Conservation (phyloP, 2,329 filamentous ascomycete genomes). For the Sclerotinia nivalis region DNA sequence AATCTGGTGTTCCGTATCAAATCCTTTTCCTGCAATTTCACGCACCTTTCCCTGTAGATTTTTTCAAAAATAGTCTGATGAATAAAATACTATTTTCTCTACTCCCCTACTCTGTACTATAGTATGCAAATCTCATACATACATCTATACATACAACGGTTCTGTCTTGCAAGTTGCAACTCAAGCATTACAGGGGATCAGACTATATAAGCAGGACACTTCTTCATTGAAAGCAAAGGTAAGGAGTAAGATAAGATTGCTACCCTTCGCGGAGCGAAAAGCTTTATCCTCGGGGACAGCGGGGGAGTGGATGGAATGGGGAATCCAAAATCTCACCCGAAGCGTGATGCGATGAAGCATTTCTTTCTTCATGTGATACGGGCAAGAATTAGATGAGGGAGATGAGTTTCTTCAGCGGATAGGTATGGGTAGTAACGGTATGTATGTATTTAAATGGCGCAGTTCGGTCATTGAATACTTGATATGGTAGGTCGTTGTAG, state of each 20-base stretch:
- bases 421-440: not conserved
- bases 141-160: not conserved
- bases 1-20: not conserved
- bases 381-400: not conserved
- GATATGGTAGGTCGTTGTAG: not conserved
- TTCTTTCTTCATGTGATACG: slow-evolving; percentile 1
- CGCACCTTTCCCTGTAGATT: not conserved
- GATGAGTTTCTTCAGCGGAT: not conserved
- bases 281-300: no score
- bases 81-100: not conserved
- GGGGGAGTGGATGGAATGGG: not conserved
- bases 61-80: not conserved
- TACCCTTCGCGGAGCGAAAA: not conserved
- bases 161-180: not conserved
- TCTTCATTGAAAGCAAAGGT: not conserved
- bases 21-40: not conserved
- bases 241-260: not conserved
- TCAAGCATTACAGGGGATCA: not conserved
- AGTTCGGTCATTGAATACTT: not conserved
- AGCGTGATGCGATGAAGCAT: not conserved
- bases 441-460: not conserved
- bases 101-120: not conserved
- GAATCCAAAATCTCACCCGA: slow-evolving; percentile 10
- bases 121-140: not conserved
- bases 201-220: no score